A percentile compares a stretch with the other conserved stretches of the same genome.
Evolutionary conservation across 192 early-diverging fungal genomes (phyloP).

Genomic region (Coemansia sp.): DNA sequence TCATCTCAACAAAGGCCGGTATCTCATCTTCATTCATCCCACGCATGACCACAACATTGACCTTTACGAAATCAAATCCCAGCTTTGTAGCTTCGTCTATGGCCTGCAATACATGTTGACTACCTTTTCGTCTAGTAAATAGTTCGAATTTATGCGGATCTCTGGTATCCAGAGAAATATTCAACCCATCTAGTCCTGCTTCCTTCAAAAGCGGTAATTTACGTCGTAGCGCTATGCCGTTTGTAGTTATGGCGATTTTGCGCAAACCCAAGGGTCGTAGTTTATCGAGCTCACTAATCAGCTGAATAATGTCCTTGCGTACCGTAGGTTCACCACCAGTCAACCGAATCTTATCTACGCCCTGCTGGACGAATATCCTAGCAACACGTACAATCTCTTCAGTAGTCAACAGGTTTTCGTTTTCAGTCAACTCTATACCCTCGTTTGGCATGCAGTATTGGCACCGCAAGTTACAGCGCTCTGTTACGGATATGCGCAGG

Average conservation of each 20-base stretch:
- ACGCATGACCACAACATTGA: constrained; percentile 93
- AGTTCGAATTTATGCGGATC: constrained; percentile 84
- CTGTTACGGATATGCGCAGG: constrained; percentile 90
- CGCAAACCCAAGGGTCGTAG: constrained; percentile 71
- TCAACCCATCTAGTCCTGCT: constrained; percentile 80
- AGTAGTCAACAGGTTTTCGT: constrained; percentile 66
- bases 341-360: constrained; percentile 90
- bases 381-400: constrained; percentile 81
- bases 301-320: constrained; percentile 81
- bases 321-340: constrained; percentile 97
- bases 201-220: constrained; percentile 69
- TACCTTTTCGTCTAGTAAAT: constrained; percentile 82
- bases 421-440: constrained; percentile 70
- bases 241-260: constrained; percentile 89
- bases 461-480: constrained; percentile 94
- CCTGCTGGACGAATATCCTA: constrained; percentile 78
- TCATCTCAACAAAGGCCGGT: constrained; percentile 78
- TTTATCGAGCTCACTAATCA: constrained; percentile 75
- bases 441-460: constrained; percentile 97
- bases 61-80: constrained; percentile 73
- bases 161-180: constrained; percentile 90
- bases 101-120: constrained; percentile 71
- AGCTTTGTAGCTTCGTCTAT: constrained; percentile 65
- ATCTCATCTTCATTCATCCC: constrained; percentile 84
- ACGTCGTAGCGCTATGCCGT: constrained; percentile 85